These are phyloP conservation scores for Houttuynia cordata DNA, from an alignment of 164 flowering plant genomes.

Conservation along the genomic window DNA sequence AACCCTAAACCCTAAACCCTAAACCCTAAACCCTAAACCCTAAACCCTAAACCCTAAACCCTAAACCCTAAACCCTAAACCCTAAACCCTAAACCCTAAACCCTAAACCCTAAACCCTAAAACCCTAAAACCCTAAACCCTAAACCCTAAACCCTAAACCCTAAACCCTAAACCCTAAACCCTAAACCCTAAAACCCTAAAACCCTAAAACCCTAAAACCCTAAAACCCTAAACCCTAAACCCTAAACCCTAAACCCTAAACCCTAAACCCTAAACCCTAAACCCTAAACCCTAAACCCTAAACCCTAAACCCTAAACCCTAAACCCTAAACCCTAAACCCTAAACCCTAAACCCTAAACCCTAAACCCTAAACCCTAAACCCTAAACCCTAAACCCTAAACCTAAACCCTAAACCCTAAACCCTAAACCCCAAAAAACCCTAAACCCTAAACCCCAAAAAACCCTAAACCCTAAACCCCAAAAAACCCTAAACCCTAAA, in stretches of 20 bases:
- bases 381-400: too few relatives aligned
- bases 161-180: not conserved
- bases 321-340: not conserved
- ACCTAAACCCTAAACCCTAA: too few relatives aligned
- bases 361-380: not conserved
- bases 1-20: too few relatives aligned
- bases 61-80: slow-evolving; percentile 1
- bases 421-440: too few relatives aligned
- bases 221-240: slow-evolving; percentile 1
- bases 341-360: not conserved
- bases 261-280: slow-evolving; percentile 2
- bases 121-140: too few relatives aligned
- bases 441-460: too few relatives aligned
- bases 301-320: not conserved
- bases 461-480: too few relatives aligned
- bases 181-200: too few relatives aligned
- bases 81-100: not conserved
- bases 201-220: too few relatives aligned
- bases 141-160: not conserved
- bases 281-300: not conserved
- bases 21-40: too few relatives aligned
- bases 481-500: too few relatives aligned
- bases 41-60: too few relatives aligned
- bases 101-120: not conserved
- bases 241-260: slow-evolving; percentile 2